Conservation (phyloP, 1,284 basidiomycete genomes). For the Moesziomyces aphidis region DNA sequence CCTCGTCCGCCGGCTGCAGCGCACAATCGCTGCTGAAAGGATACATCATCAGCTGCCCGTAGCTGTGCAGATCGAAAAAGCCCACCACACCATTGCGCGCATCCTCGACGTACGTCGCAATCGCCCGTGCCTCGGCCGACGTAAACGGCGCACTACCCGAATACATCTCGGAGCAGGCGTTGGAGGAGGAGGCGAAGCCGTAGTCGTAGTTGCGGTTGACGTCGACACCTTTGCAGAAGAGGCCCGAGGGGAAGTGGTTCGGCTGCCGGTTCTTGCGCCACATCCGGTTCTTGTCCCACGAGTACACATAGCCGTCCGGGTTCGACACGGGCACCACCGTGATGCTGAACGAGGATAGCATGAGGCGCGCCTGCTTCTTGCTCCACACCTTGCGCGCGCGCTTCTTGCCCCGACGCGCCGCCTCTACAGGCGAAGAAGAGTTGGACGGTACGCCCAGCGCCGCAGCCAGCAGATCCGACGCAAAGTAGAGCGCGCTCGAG, state of each 20-base stretch:
- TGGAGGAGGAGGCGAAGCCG: slow-evolving; percentile 72
- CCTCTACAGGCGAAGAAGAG: neutral
- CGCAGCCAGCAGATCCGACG: slow-evolving; percentile 23
- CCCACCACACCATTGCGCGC: slow-evolving; percentile 71
- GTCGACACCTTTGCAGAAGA: slow-evolving; percentile 77
- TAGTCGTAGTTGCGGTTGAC: slow-evolving; percentile 76
- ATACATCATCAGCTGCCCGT: slow-evolving; percentile 78
- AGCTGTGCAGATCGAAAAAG: slow-evolving; percentile 83
- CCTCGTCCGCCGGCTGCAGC: slow-evolving; percentile 78
- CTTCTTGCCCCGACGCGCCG: neutral
- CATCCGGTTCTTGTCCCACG: slow-evolving; percentile 75
- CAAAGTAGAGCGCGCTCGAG: slow-evolving; percentile 78
- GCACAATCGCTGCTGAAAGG: slow-evolving; percentile 83
- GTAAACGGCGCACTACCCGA: slow-evolving; percentile 70
- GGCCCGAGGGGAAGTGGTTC: slow-evolving; percentile 61
- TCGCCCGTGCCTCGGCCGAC: slow-evolving; percentile 79
- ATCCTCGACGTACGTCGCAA: slow-evolving; percentile 76
- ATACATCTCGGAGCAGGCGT: slow-evolving; percentile 44
- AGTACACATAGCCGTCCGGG: slow-evolving; percentile 84
- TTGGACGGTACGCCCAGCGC: slow-evolving; percentile 9
- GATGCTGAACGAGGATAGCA: slow-evolving; percentile 77
- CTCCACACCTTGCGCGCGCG: slow-evolving; percentile 16
- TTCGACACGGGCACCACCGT: slow-evolving; percentile 83
- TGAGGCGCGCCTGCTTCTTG: slow-evolving; percentile 39
- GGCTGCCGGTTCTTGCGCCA: slow-evolving; percentile 85